Conservation (phyloP, 75 land plant species). For the Pseudotsuga menziesii region DNA sequence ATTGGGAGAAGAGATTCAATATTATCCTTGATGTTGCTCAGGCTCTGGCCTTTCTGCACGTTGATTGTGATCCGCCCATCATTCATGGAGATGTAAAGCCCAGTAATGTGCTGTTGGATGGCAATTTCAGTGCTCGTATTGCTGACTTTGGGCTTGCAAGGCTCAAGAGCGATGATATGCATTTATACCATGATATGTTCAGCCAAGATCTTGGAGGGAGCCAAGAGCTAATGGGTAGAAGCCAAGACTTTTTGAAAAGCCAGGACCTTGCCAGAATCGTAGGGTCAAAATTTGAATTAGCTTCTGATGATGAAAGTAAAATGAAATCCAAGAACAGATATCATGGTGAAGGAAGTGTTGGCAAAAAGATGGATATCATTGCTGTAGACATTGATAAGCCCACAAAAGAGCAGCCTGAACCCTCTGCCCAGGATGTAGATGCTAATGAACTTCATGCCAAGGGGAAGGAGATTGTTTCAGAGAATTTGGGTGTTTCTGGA, state of each 20-base stretch:
- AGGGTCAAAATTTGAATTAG: neutral
- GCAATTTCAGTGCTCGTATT: conserved; percentile 48
- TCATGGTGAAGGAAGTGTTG: neutral
- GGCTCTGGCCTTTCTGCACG: conserved; percentile 61
- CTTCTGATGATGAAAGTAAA: conserved; percentile 7
- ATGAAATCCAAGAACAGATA: neutral
- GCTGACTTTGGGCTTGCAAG: conserved; percentile 89
- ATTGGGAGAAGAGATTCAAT: conserved; percentile 53
- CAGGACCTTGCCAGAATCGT: neutral
- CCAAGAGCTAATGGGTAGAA: conserved; percentile 24
- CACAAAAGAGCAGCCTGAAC: neutral
- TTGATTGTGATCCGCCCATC: conserved; percentile 70
- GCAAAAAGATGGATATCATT: neutral
- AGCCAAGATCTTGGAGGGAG: conserved; percentile 40
- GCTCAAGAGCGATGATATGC: conserved; percentile 47
- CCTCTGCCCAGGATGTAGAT: neutral
- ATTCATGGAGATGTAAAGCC: conserved; percentile 75
- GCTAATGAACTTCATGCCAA: conserved; percentile 10
- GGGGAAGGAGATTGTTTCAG: conserved; percentile 25
- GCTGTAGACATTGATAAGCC: neutral
- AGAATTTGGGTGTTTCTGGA: neutral
- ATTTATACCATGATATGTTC: conserved; percentile 27
- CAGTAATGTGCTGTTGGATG: conserved; percentile 75
- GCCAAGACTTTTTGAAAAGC: neutral
- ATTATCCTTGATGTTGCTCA: conserved; percentile 58